Evolutionary conservation across 129 eudicot genomes (phyloP).

Genomic region (Flaveria robusta): DNA sequence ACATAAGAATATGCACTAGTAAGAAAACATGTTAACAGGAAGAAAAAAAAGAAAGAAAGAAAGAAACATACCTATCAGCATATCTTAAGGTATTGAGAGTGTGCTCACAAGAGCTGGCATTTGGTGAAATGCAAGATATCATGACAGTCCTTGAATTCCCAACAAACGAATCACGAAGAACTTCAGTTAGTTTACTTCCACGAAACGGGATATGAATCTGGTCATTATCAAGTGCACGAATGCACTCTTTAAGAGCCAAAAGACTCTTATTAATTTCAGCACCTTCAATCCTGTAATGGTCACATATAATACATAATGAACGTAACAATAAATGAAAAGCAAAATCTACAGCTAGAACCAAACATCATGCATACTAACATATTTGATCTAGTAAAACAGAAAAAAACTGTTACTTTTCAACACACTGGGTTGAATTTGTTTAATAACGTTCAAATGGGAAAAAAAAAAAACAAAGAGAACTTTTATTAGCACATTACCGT

Average conservation of each 20-base stretch:
- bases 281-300: slow-evolving; percentile 77
- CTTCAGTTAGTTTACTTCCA: slow-evolving; percentile 97
- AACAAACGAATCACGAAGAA: slow-evolving; percentile 92
- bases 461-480: neutral
- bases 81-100: slow-evolving; percentile 92
- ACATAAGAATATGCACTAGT: slow-evolving; percentile 3
- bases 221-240: slow-evolving; percentile 96
- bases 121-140: slow-evolving; percentile 95
- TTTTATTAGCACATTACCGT: slow-evolving; percentile 45
- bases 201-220: slow-evolving; percentile 97
- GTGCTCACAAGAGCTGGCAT: slow-evolving; percentile 93
- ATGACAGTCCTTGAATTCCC: slow-evolving; percentile 94
- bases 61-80: slow-evolving; percentile 66
- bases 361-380: neutral
- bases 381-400: slow-evolving; percentile 9
- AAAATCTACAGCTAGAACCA: slow-evolving; percentile 17
- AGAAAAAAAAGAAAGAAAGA: neutral
- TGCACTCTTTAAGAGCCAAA: slow-evolving; percentile 95
- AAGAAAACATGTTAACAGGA: neutral
- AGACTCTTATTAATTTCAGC: slow-evolving; percentile 97
- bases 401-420: neutral
- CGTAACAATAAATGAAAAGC: neutral
- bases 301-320: slow-evolving; percentile 12
- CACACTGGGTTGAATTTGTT: neutral
- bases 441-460: slow-evolving; percentile 6